Conservation (phyloP, 139 green algal species). For the Chlorella sp. region DNA sequence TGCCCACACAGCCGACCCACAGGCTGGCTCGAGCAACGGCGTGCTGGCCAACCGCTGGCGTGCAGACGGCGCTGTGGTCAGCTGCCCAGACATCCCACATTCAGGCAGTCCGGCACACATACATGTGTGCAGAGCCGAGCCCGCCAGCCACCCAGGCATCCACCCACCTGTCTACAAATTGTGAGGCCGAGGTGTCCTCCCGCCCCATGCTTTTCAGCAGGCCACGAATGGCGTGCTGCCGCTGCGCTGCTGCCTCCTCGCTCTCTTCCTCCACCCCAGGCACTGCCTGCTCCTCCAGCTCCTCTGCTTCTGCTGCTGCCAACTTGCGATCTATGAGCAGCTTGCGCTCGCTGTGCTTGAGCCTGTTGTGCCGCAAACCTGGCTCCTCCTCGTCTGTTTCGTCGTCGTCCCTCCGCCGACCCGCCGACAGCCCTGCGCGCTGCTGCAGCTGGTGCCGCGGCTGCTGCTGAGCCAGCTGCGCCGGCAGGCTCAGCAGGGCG, state of each 20-base stretch:
- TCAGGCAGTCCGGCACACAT: background rate
- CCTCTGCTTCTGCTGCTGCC: constrained; percentile 18
- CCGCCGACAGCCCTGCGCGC: background rate
- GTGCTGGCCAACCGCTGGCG: too few relatives aligned
- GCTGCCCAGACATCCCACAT: too few relatives aligned
- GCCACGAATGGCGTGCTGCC: background rate
- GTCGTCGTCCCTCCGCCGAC: background rate
- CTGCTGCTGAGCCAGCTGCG: background rate
- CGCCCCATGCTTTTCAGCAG: background rate
- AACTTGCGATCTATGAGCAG: constrained; percentile 6
- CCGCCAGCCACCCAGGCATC: background rate
- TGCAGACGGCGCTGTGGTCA: too few relatives aligned
- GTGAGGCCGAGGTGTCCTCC: background rate
- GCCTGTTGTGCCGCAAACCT: background rate
- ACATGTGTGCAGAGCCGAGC: background rate
- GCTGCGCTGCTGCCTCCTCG: background rate
- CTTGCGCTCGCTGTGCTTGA: background rate
- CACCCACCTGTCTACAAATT: constrained; percentile 33
- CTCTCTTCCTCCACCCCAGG: background rate
- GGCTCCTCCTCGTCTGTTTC: constrained; percentile 1
- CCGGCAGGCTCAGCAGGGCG: constrained; percentile 13
- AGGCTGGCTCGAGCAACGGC: too few relatives aligned
- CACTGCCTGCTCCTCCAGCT: background rate
- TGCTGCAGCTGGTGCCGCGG: constrained; percentile 13
- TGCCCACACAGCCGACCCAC: too few relatives aligned